A percentile compares a stretch with the other conserved stretches of the same genome.
phyloP scores from a whole-genome alignment of 2,329 filamentous ascomycete genomes.

The Exophiala mesophila region DNA sequence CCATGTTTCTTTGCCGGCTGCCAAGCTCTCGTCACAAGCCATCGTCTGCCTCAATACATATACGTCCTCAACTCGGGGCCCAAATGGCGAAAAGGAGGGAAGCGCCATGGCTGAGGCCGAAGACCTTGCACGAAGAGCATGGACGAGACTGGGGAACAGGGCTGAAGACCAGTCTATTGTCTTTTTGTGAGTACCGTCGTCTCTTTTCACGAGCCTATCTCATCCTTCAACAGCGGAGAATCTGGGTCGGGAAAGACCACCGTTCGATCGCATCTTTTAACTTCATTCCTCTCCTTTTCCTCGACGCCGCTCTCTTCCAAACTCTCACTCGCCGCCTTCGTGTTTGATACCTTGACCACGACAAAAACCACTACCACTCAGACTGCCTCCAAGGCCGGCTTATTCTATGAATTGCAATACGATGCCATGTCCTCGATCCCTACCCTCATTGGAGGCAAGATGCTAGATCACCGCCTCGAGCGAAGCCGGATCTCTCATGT shows the following conservation, averaged over 20 bases:
- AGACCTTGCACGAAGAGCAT: slow-evolving; percentile 82
- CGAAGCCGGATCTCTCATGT: slow-evolving; percentile 86
- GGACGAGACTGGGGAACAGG: slow-evolving; percentile 75
- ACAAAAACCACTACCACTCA: slow-evolving; percentile 95
- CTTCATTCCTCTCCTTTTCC: slow-evolving; percentile 79
- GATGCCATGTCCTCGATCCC: slow-evolving; percentile 84
- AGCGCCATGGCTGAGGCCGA: slow-evolving; percentile 90
- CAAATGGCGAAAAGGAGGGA: slow-evolving; percentile 85
- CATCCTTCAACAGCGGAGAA: slow-evolving; percentile 65
- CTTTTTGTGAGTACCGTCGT: slow-evolving; percentile 69
- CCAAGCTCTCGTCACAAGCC: slow-evolving; percentile 83
- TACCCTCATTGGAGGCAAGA: slow-evolving; percentile 85
- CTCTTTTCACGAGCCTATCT: slow-evolving; percentile 18
- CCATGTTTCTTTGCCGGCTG: slow-evolving; percentile 83
- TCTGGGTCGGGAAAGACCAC: slow-evolving; percentile 96
- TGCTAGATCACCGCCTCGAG: slow-evolving; percentile 89
- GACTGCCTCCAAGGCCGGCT: slow-evolving; percentile 88
- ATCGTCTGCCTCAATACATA: slow-evolving; percentile 93
- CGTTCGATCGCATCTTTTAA: slow-evolving; percentile 79
- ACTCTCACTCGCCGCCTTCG: slow-evolving; percentile 84
- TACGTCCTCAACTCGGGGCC: slow-evolving; percentile 78
- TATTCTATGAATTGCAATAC: slow-evolving; percentile 96
- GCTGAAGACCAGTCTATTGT: slow-evolving; percentile 90
- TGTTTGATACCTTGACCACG: slow-evolving; percentile 93
- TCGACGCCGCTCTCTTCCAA: slow-evolving; percentile 91